Evolutionary conservation across 306 rosid species (phyloP).

Genomic region (Pterocarpus santalinus): DNA sequence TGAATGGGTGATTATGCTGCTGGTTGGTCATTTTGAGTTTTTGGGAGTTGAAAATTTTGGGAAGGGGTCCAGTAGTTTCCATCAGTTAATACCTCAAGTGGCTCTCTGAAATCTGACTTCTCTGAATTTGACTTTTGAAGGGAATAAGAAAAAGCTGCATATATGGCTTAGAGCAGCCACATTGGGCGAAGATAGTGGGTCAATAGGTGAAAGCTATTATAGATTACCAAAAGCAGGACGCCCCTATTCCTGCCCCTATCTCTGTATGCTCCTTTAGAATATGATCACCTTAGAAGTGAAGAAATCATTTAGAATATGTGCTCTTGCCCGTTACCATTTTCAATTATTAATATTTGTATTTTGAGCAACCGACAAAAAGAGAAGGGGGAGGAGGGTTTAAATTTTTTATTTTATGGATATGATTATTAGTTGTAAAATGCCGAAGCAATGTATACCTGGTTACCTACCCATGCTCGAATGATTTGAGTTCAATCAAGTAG

Average conservation of each 20-base stretch:
- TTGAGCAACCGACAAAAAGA: constrained; percentile 31
- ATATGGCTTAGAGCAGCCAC: constrained; percentile 18
- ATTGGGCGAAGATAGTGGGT: constrained; percentile 59
- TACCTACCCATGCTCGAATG: too few relatives aligned
- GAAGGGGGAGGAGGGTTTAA: too few relatives aligned
- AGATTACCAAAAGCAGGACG: constrained; percentile 47
- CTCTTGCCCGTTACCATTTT: constrained; percentile 46
- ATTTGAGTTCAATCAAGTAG: too few relatives aligned
- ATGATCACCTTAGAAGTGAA: constrained; percentile 49
- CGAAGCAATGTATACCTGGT: too few relatives aligned
- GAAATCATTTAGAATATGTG: constrained; percentile 55
- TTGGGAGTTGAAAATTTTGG: neutral
- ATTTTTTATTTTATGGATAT: too few relatives aligned
- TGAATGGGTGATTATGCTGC: constrained; percentile 1
- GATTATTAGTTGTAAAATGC: too few relatives aligned
- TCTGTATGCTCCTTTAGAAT: constrained; percentile 26
- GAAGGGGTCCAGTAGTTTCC: constrained; percentile 12
- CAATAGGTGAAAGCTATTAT: constrained; percentile 43
- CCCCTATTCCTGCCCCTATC: constrained; percentile 6
- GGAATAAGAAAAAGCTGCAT: constrained; percentile 42
- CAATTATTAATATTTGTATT: constrained; percentile 24
- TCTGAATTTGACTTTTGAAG: constrained; percentile 46
- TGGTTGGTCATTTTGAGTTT: neutral
- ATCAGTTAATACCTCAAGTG: constrained; percentile 29
- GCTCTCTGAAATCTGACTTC: constrained; percentile 38